Conservation (phyloP, 1,284 basidiomycete genomes). For the Mycena sp. region DNA sequence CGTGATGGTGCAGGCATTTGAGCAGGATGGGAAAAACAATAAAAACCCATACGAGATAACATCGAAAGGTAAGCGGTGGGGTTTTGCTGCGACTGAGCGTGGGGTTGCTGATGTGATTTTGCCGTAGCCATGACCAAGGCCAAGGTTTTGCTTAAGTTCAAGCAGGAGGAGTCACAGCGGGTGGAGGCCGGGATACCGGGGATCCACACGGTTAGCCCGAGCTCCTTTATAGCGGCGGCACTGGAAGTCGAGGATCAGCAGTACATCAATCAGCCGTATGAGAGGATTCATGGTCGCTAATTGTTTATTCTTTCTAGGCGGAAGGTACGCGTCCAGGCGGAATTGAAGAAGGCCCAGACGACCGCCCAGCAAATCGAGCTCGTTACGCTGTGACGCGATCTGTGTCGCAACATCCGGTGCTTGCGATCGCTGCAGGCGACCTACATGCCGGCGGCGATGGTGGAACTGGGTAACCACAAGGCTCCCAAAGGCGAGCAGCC, state of each 20-base stretch:
- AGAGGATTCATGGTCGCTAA: background rate
- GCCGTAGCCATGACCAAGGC: background rate
- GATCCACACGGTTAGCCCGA: constrained; percentile 11
- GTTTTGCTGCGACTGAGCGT: background rate
- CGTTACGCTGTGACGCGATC: background rate
- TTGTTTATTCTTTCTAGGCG: background rate
- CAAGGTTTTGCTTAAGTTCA: constrained; percentile 5
- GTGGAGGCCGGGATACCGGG: background rate
- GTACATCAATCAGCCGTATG: background rate
- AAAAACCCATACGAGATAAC: constrained; percentile 15
- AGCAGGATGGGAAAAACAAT: constrained; percentile 1
- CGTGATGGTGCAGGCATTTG: constrained; percentile 1
- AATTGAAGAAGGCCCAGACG: constrained; percentile 6
- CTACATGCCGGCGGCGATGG: background rate
- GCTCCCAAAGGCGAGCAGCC: background rate
- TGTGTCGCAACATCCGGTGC: background rate
- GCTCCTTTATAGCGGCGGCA: constrained; percentile 8
- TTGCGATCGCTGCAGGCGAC: background rate
- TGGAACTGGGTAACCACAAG: background rate
- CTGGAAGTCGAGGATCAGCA: constrained; percentile 20
- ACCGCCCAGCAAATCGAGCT: background rate
- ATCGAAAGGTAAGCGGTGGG: constrained; percentile 1
- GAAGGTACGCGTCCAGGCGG: background rate
- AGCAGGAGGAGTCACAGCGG: constrained; percentile 6
- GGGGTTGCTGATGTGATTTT: background rate